Evolutionary conservation across 495 filamentous ascomycete species (phyloP).

Genomic region (Tuber microsphaerosporum): DNA sequence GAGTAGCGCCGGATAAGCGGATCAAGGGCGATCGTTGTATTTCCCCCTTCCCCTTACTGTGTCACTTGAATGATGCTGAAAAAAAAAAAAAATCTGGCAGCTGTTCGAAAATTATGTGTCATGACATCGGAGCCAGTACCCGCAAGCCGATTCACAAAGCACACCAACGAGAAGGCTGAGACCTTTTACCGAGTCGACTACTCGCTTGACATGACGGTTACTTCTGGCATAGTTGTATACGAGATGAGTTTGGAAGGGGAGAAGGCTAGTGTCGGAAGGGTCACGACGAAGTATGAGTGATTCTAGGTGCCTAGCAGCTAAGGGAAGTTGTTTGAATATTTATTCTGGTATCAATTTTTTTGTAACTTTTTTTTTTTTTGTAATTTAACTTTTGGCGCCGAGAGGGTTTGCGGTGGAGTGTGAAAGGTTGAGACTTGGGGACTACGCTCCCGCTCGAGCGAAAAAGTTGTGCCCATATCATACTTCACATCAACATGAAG

Average conservation of each 20-base stretch:
- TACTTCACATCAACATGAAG: too few species aligned
- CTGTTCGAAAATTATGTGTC: conserved; percentile 38
- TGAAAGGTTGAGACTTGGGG: neutral
- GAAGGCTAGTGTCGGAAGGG: conserved; percentile 37
- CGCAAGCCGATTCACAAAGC: conserved; percentile 36
- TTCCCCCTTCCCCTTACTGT: neutral
- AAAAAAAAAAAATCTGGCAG: neutral
- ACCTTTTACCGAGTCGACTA: conserved; percentile 40
- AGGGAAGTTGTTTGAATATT: neutral
- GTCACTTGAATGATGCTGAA: neutral
- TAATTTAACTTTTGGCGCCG: neutral
- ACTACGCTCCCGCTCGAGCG: too few species aligned
- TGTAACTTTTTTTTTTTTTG: neutral
- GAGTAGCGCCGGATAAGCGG: conserved; percentile 37
- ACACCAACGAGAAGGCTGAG: conserved; percentile 38
- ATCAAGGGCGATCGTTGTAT: conserved; percentile 1
- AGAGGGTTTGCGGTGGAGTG: neutral
- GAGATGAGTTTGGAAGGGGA: conserved; percentile 39
- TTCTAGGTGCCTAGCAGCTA: neutral
- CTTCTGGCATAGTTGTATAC: conserved; percentile 37
- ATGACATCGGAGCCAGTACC: conserved; percentile 40
- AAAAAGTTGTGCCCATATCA: too few species aligned
- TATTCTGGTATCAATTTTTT: neutral
- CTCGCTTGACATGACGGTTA: conserved; percentile 40
- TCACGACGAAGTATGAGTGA: conserved; percentile 39